Evolutionary conservation across 2,329 filamentous ascomycete species (phyloP).

Genomic region (Metarhizium anisopliae): DNA sequence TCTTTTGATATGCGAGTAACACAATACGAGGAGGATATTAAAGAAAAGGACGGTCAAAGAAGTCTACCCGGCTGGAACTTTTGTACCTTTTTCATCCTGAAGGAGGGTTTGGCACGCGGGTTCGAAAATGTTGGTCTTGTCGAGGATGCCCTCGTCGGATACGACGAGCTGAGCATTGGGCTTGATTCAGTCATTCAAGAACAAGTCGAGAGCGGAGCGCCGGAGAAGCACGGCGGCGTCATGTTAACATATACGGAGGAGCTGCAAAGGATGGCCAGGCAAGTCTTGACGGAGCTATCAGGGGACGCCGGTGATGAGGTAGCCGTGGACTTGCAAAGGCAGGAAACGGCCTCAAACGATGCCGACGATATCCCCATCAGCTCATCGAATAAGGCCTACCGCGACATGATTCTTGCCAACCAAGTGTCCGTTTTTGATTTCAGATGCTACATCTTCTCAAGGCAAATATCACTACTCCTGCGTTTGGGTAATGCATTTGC

Average conservation of each 20-base stretch:
- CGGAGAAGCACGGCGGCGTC: conserved; percentile 60
- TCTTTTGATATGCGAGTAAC: conserved; percentile 86
- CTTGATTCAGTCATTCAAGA: conserved; percentile 76
- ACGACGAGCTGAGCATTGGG: conserved; percentile 86
- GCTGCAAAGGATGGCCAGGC: conserved; percentile 50
- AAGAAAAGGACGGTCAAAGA: conserved; percentile 83
- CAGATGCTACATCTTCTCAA: conserved; percentile 82
- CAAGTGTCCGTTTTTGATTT: conserved; percentile 97
- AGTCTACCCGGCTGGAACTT: conserved; percentile 95
- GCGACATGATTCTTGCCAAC: conserved; percentile 86
- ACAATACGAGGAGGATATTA: conserved; percentile 96
- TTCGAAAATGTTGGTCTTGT: conserved; percentile 95
- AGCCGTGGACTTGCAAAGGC: conserved; percentile 41
- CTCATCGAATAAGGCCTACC: conserved; percentile 68
- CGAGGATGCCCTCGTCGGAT: conserved; percentile 88
- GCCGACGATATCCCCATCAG: conserved; percentile 53
- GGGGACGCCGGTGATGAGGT: conserved; percentile 26
- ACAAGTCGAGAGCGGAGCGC: conserved; percentile 49
- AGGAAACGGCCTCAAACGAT: conserved; percentile 27
- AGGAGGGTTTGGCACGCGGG: conserved; percentile 85
- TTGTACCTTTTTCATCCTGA: conserved; percentile 96
- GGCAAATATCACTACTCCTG: conserved; percentile 75
- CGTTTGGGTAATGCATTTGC: conserved; percentile 69
- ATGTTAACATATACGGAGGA: conserved; percentile 68
- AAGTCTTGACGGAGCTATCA: conserved; percentile 33